Conservation (phyloP, 179 eudicot genomes). For the Carnegiea gigantea region DNA sequence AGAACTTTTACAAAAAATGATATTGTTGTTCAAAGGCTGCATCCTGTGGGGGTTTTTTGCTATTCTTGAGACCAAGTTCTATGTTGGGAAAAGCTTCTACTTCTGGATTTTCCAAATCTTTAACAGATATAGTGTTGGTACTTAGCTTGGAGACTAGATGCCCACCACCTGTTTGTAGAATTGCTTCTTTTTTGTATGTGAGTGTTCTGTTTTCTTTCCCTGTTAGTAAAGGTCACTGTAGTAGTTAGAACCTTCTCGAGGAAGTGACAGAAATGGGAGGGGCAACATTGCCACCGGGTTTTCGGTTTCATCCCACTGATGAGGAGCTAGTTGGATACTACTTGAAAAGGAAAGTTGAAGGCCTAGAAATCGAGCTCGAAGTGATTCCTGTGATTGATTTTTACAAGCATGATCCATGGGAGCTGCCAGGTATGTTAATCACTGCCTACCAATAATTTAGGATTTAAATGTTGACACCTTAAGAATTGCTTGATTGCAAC, state of each 20-base stretch:
- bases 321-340: constrained; percentile 77
- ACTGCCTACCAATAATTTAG: not conserved
- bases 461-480: not conserved
- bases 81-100: constrained; percentile 72
- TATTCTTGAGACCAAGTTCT: constrained; percentile 54
- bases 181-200: constrained; percentile 26
- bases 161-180: constrained; percentile 34
- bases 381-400: constrained; percentile 78
- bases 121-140: constrained; percentile 57
- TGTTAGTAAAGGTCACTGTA: constrained; percentile 16
- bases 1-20: constrained; percentile 48
- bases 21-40: constrained; percentile 49
- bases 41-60: constrained; percentile 55
- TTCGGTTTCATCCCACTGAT: constrained; percentile 87
- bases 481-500: not conserved
- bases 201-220: constrained; percentile 18
- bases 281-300: constrained; percentile 80
- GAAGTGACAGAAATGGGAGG: constrained; percentile 45
- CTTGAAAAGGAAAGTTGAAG: constrained; percentile 71
- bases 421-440: constrained; percentile 68
- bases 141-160: constrained; percentile 30
- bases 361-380: constrained; percentile 74
- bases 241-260: constrained; percentile 10
- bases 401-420: constrained; percentile 91
- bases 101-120: constrained; percentile 90